Percentiles rank a stretch among this genome's conserved stretches.
These are phyloP conservation scores for Physcomitrellopsis africana DNA, from an alignment of 225 moss, liverwort and hornwort species.

Conservation along the genomic window DNA sequence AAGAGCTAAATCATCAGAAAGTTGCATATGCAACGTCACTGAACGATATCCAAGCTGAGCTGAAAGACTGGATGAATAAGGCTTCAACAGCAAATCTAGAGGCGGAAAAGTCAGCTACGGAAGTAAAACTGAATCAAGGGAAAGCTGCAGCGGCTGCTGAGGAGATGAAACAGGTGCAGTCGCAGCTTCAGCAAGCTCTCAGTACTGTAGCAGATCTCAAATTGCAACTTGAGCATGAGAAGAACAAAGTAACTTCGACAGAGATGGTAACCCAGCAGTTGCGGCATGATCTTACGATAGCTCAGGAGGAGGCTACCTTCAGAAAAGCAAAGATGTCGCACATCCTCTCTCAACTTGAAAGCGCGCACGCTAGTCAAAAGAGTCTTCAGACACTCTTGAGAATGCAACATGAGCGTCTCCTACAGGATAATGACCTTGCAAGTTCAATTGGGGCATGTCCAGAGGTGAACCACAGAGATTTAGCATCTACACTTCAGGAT, in stretches of 20 bases:
- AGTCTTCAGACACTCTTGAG: slow-evolving; percentile 41
- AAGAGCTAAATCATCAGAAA: slow-evolving; percentile 28
- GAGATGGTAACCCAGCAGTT: slow-evolving; percentile 37
- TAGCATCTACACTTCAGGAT: too few relatives aligned
- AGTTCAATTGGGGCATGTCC: slow-evolving; percentile 11
- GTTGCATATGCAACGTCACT: slow-evolving; percentile 32
- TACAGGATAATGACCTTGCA: slow-evolving; percentile 35
- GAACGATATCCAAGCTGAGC: slow-evolving; percentile 23
- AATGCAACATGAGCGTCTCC: slow-evolving; percentile 42
- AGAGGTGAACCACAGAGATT: too few relatives aligned
- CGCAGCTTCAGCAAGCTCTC: slow-evolving; percentile 16
- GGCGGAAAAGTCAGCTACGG: neutral
- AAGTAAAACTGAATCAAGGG: neutral
- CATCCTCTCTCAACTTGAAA: slow-evolving; percentile 49
- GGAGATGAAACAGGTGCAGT: slow-evolving; percentile 23
- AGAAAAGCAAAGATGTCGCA: slow-evolving; percentile 50
- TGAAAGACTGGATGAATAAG: slow-evolving; percentile 16
- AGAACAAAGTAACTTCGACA: slow-evolving; percentile 31
- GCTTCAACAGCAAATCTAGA: slow-evolving; percentile 6
- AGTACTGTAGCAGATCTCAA: neutral
- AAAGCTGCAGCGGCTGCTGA: slow-evolving; percentile 5
- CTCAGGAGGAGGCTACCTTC: slow-evolving; percentile 40
- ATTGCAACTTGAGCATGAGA: slow-evolving; percentile 34
- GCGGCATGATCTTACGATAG: slow-evolving; percentile 34
- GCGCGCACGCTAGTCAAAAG: slow-evolving; percentile 43